Evolutionary conservation across 148 eudicot genomes (phyloP), one percentile per base, ranked within the genome.

Genomic region (Rhododendron vialii): DNA sequence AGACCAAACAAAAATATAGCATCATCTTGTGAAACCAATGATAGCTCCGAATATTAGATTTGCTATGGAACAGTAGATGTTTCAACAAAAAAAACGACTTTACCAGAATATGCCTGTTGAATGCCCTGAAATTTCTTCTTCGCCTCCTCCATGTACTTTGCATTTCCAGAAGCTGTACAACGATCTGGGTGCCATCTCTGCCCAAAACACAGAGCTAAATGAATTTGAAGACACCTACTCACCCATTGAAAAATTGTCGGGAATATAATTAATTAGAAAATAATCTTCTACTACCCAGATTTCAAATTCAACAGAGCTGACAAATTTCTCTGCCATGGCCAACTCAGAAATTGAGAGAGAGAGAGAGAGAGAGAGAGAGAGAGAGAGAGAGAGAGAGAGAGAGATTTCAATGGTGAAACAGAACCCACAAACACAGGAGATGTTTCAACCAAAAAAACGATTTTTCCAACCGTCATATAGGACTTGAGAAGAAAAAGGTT

Each of bases 141-240:
- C 0, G 96, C 92, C 76, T 94, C 96, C 80, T 95, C 98, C 35
- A 89, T 90, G 51, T 85, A 87, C 83, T 88, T 93, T 3, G 89
- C 20, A 71, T 90, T 92, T 14, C 94, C 98, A 7, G 93, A 75
- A 3, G 94, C 92, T 0, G 94, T 89, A 51, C 91, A 96, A 43
- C 99, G 95, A 93, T 96, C 99, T 76, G 99, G 99, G 82, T 96
- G 99, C 99, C 99, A 96, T 92, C 83, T 93, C 99, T 96, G 84
- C 53, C 10, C 9, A 13, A 30, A 78, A 43, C 41, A 28, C 3
- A 30, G 76, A 30, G 26, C 30, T 7, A 33, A 69, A 11, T 69
- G 3, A 71, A 30, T 30, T 71, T 71, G 8, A 14, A 28, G 47
- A 41, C 59, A n/a, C 14, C 30, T 5, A 71, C 10, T 22, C 22